phyloP scores from a whole-genome alignment of 805 yeast species.

The Nakazawaea ernobii region DNA sequence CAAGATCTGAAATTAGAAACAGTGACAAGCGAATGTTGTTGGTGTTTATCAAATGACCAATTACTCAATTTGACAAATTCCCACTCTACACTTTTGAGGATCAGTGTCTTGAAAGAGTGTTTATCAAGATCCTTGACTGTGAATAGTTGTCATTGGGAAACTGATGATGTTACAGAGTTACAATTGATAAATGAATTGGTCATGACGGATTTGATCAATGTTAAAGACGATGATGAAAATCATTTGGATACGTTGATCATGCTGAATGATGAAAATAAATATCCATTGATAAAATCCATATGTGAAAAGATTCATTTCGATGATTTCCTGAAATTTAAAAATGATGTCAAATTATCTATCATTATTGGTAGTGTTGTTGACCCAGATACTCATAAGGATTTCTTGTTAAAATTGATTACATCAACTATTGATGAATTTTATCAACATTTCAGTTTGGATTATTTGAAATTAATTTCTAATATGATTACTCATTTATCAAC shows the following conservation, averaged over 20 bases:
- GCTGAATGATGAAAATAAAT: not conserved
- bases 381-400: not conserved
- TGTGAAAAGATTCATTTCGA: not conserved
- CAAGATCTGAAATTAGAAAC: conserved; percentile 5
- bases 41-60: conserved; percentile 21
- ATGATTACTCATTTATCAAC: not conserved
- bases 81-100: not conserved
- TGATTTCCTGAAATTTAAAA: not conserved
- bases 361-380: conserved; percentile 1
- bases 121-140: not conserved
- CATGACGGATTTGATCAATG: not conserved
- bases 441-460: not conserved
- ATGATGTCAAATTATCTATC: not conserved
- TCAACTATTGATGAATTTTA: conserved; percentile 1
- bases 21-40: conserved; percentile 15
- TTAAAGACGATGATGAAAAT: not conserved
- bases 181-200: not conserved
- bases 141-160: not conserved
- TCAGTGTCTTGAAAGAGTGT: not conserved
- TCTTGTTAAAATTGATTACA: not conserved
- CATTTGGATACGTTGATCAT: not conserved
- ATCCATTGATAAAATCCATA: conserved; percentile 1
- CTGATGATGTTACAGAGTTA: not conserved
- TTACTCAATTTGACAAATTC: conserved; percentile 3
- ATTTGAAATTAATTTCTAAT: conserved; percentile 3